phyloP scores from a whole-genome alignment of 2,329 filamentous ascomycete genomes.

The Dothideomycetes sp. region DNA sequence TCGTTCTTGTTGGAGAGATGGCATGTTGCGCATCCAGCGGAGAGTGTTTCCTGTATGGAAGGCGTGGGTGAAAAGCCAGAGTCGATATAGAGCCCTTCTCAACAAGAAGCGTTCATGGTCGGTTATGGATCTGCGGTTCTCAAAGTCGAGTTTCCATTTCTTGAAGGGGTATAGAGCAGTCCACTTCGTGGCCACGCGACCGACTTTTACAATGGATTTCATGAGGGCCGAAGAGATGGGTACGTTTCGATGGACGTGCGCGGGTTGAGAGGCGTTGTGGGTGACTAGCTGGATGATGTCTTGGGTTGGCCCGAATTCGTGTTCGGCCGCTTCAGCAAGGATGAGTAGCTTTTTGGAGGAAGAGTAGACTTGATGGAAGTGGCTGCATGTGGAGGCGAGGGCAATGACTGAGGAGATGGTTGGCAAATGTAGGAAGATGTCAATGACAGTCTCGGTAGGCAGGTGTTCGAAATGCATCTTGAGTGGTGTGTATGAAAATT shows the following conservation, averaged over 20 bases:
- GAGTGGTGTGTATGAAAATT: conserved; percentile 15
- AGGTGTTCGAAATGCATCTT: conserved; percentile 47
- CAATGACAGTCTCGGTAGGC: conserved; percentile 49
- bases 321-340: conserved; percentile 44
- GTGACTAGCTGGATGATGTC: conserved; percentile 53
- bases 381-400: conserved; percentile 46
- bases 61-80: conserved; percentile 51
- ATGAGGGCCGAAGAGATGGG: conserved; percentile 48
- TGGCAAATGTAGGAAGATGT: conserved; percentile 46
- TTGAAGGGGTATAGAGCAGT: conserved; percentile 54
- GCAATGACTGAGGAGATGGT: conserved; percentile 45
- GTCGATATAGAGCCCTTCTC: conserved; percentile 49
- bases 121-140: conserved; percentile 45
- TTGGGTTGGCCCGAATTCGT: conserved; percentile 48
- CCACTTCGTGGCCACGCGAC: conserved; percentile 48
- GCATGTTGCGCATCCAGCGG: conserved; percentile 41
- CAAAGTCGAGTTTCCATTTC: conserved; percentile 52
- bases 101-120: conserved; percentile 41
- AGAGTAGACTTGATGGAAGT: conserved; percentile 44
- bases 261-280: conserved; percentile 50
- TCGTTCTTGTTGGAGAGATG: conserved; percentile 41
- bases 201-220: conserved; percentile 45
- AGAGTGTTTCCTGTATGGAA: conserved; percentile 47
- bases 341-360: conserved; percentile 47
- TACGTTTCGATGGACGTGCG: conserved; percentile 44